These are phyloP conservation scores for Xylariaceae sp. DNA, from an alignment of 2,329 filamentous ascomycete genomes.

Conservation along the genomic window DNA sequence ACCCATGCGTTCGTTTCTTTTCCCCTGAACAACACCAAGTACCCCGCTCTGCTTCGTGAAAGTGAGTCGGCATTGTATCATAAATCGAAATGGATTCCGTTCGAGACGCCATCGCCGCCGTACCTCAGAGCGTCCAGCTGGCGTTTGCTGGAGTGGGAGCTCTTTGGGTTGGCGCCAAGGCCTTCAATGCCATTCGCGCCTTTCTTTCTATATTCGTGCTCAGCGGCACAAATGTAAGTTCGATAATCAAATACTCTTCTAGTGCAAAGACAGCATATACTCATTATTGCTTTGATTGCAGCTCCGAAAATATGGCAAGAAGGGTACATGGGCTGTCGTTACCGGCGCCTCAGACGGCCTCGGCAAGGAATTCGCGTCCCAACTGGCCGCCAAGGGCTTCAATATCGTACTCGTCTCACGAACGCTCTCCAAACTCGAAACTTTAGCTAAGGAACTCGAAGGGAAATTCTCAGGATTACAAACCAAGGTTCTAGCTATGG, in stretches of 20 bases:
- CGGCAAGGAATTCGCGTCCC: conserved; percentile 90
- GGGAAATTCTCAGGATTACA: conserved; percentile 64
- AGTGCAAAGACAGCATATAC: conserved; percentile 14
- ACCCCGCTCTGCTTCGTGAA: too few relatives aligned
- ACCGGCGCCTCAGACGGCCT: conserved; percentile 96
- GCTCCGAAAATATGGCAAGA: conserved; percentile 86
- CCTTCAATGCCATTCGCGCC: conserved; percentile 57
- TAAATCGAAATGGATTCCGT: conserved; percentile 35
- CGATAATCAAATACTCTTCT: not conserved
- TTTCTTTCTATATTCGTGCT: conserved; percentile 67
- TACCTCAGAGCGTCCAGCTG: conserved; percentile 45
- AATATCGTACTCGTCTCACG: conserved; percentile 93
- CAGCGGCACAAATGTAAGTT: conserved; percentile 56
- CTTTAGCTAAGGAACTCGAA: conserved; percentile 71
- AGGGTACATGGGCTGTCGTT: conserved; percentile 89
- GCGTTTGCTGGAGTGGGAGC: conserved; percentile 54
- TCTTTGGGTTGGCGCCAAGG: conserved; percentile 53
- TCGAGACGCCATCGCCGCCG: conserved; percentile 30
- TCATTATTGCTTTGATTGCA: conserved; percentile 35
- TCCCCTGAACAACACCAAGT: too few relatives aligned
- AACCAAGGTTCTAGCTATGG: conserved; percentile 82
- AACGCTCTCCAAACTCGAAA: conserved; percentile 84
- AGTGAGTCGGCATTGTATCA: too few relatives aligned
- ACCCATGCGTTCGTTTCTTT: too few relatives aligned
- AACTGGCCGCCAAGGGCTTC: conserved; percentile 88